These are phyloP conservation scores for Periconia macrospinosa DNA, from an alignment of 2,329 filamentous ascomycete genomes.

Conservation along the genomic window DNA sequence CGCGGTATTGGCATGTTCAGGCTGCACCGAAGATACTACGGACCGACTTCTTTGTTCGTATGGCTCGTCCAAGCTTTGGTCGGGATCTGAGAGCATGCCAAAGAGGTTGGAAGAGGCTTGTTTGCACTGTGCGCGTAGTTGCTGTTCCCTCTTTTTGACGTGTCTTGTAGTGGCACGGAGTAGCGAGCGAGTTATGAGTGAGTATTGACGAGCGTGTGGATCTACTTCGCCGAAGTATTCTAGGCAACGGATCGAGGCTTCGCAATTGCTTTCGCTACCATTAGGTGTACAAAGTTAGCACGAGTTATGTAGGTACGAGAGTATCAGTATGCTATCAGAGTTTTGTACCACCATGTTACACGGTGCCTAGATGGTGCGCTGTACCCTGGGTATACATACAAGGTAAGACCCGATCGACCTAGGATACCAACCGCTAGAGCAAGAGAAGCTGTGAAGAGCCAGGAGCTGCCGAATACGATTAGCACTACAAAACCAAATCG, in stretches of 20 bases:
- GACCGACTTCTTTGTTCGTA: not conserved
- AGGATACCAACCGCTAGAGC: constrained; percentile 30
- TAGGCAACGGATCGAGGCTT: constrained; percentile 25
- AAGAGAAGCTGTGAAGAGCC: constrained; percentile 35
- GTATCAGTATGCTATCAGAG: too few species aligned
- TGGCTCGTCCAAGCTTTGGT: not conserved
- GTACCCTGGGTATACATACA: too few species aligned
- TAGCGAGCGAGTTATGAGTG: constrained; percentile 27
- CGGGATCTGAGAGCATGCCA: constrained; percentile 21
- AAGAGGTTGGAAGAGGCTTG: constrained; percentile 34
- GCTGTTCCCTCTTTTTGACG: constrained; percentile 25
- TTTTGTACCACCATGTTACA: too few species aligned
- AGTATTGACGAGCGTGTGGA: constrained; percentile 35
- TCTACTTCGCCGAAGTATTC: constrained; percentile 31
- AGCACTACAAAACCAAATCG: constrained; percentile 7
- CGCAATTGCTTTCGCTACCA: constrained; percentile 22
- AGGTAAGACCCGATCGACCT: constrained; percentile 23
- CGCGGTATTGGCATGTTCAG: not conserved
- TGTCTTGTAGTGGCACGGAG: constrained; percentile 27
- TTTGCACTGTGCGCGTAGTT: constrained; percentile 25
- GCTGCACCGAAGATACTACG: constrained; percentile 6
- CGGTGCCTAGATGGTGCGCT: too few species aligned
- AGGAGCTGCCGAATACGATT: constrained; percentile 25
- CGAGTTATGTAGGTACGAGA: too few species aligned
- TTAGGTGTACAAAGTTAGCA: too few species aligned